These are phyloP conservation scores for Phialophora macrospora DNA, from an alignment of 2,329 filamentous ascomycete species.

Conservation along the genomic window DNA sequence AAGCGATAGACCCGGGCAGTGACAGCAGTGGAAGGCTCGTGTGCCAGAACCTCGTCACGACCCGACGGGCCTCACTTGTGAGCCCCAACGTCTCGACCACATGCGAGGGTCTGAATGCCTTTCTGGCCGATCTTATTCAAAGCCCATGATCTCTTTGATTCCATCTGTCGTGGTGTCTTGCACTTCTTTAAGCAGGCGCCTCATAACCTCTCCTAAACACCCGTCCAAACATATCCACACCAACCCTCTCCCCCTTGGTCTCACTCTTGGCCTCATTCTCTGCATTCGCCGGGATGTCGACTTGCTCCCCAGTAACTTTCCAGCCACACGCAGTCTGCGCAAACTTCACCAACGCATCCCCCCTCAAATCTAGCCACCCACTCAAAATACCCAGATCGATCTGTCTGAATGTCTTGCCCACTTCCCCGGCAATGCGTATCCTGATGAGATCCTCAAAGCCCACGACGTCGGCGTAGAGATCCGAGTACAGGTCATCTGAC, in stretches of 20 bases:
- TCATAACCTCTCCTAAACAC: constrained; percentile 86
- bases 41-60: background rate
- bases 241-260: constrained; percentile 93
- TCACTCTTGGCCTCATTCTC: constrained; percentile 98
- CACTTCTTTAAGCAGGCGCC: constrained; percentile 65
- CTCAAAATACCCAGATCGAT: constrained; percentile 70
- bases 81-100: background rate
- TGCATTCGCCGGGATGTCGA: constrained; percentile 86
- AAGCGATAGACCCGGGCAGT: background rate
- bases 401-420: constrained; percentile 80
- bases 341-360: constrained; percentile 74
- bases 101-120: background rate
- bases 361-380: constrained; percentile 73
- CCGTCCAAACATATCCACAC: constrained; percentile 58
- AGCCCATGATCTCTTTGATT: background rate
- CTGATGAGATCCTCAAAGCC: constrained; percentile 96
- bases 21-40: background rate
- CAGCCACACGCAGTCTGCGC: constrained; percentile 85
- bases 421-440: constrained; percentile 83
- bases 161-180: background rate
- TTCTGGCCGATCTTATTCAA: background rate
- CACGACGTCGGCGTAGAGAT: constrained; percentile 89
- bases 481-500: constrained; percentile 92
- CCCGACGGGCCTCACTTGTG: background rate
- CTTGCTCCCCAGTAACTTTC: constrained; percentile 69